Conservation (phyloP, 176 grass and related monocot species). For the Puccinellia tenuiflora region DNA sequence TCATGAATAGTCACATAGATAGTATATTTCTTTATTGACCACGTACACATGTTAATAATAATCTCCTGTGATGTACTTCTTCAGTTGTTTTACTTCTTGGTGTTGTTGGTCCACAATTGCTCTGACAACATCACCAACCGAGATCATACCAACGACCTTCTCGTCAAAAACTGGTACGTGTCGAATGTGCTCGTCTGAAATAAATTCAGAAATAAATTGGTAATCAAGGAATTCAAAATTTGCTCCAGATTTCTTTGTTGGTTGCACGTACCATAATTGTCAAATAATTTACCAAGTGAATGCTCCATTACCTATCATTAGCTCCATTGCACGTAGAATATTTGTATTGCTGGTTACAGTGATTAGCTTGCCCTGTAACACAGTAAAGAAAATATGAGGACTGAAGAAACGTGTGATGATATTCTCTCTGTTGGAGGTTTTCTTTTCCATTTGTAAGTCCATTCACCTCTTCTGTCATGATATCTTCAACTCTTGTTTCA, state of each 20-base stretch:
- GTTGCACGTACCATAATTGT: not conserved
- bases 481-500: constrained; percentile 62
- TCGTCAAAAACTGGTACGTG: constrained; percentile 85
- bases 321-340: constrained; percentile 81
- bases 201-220: not conserved
- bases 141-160: constrained; percentile 79
- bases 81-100: constrained; percentile 71
- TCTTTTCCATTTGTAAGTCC: not conserved
- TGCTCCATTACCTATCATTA: constrained; percentile 62
- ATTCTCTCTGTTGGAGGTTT: not conserved
- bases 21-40: not conserved
- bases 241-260: not conserved
- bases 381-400: constrained; percentile 15
- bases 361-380: constrained; percentile 55
- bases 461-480: constrained; percentile 92
- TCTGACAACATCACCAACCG: constrained; percentile 75
- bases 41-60: constrained; percentile 53
- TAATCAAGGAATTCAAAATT: not conserved
- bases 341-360: constrained; percentile 63
- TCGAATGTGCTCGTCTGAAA: constrained; percentile 66
- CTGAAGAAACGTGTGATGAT: not conserved
- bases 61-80: constrained; percentile 78
- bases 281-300: constrained; percentile 5
- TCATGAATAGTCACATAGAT: not conserved
- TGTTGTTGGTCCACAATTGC: constrained; percentile 75